Conservation (phyloP, 768 basidiomycete species). For the Rhodotorula sphaerocarpa region DNA sequence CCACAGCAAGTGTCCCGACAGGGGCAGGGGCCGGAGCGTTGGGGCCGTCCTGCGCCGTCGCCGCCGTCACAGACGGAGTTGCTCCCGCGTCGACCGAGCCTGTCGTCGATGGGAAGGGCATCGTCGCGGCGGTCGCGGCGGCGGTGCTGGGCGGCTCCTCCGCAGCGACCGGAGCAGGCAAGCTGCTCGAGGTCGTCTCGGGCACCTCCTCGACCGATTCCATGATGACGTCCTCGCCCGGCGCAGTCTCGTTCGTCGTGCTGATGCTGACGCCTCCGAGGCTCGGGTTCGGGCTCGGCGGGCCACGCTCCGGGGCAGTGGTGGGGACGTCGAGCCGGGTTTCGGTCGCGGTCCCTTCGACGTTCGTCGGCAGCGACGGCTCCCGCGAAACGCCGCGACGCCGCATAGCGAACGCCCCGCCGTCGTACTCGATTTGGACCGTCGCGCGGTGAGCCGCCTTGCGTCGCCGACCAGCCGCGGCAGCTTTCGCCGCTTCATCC, state of each 20-base stretch:
- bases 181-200: background rate
- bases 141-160: background rate
- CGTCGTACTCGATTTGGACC: conserved; percentile 91
- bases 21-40: too few species aligned
- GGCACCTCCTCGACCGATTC: conserved; percentile 11
- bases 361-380: background rate
- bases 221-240: conserved; percentile 28
- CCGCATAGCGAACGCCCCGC: conserved; percentile 33
- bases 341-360: background rate
- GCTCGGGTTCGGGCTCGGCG: conserved; percentile 16
- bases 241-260: conserved; percentile 21
- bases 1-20: background rate
- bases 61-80: too few species aligned
- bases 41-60: too few species aligned
- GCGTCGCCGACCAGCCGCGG: conserved; percentile 42
- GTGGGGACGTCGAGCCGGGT: background rate
- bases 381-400: background rate
- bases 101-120: background rate
- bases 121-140: background rate
- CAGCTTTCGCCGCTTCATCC: background rate
- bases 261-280: conserved; percentile 11
- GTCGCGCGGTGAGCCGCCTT: conserved; percentile 66
- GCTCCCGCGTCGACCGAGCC: conserved; percentile 2
- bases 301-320: too few species aligned
- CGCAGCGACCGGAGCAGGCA: background rate